Evolutionary conservation across 352 stramenopile species (phyloP), one percentile per base, ranked within the genome.

Genomic region (Pythium chondricola): DNA sequence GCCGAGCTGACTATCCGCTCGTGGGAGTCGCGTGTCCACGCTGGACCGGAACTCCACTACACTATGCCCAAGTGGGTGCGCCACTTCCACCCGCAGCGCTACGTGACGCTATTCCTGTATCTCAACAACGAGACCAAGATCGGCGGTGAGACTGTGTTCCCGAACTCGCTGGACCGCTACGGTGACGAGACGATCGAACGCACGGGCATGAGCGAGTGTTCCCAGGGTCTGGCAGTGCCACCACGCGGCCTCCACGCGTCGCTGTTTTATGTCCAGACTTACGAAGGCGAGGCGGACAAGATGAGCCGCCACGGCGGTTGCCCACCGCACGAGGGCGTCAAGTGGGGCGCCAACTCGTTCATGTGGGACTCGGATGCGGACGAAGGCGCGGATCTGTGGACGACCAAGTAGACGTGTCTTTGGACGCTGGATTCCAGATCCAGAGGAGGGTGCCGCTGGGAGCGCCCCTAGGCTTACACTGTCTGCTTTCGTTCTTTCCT

Each of bases 71-170:
- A 63, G 45, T 85, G 79, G 48, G 65, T 82, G 21, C 72, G 81
- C 43, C 74, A 92, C 59, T 90, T 88, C 52, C 65, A 91, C 32
- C 83, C 83, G 36, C 98, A 99, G 76, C 83, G 96, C 10, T 98
- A 94, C 64, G 92, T 95, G 17, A 99, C 96, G 42, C 67, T 99
- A 5, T 98, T 98, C 60, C 75, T 98, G 46, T 99, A 99, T 69
- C 69, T 99, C 30, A 98, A 86, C 65, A 95, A 98, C 62, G 83
- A 98, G 44, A 86, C 84, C 44, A 92, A 97, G 54, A 41, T 88
- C 17, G 96, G 96, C 14, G 96, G 96, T 24, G 89, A 99, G 67
- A 99, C 96, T 0, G 90, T 98, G n/a, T 99, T 99, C 69, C 95
- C 81, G n/a, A 84, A 81, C 61, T 91, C 81, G 39, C 54, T 82